These are phyloP conservation scores for Sclerotinia minor DNA, from an alignment of 2,329 filamentous ascomycete species.

Conservation along the genomic window DNA sequence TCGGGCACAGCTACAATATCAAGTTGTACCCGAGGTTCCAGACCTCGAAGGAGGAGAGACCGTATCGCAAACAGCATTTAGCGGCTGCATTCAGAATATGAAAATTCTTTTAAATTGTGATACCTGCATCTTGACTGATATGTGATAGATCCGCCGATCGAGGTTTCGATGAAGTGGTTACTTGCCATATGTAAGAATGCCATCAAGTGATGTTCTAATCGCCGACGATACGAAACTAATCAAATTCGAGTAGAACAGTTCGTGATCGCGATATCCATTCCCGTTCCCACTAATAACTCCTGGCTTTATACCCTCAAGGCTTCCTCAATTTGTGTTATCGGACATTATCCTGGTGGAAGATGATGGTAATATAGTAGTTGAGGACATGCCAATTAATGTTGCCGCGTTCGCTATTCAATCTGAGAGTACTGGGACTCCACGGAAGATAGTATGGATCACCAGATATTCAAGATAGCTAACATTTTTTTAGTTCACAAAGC, in stretches of 20 bases:
- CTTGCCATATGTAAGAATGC: slow-evolving; percentile 54
- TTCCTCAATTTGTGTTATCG: slow-evolving; percentile 61
- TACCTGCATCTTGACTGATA: not conserved
- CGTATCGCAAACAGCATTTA: slow-evolving; percentile 38
- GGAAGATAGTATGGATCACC: not conserved
- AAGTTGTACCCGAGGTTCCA: slow-evolving; percentile 45
- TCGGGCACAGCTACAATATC: slow-evolving; percentile 49
- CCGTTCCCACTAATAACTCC: slow-evolving; percentile 44
- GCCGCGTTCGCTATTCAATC: slow-evolving; percentile 51
- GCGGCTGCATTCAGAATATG: slow-evolving; percentile 35
- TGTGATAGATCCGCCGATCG: slow-evolving; percentile 30
- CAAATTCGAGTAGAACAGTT: slow-evolving; percentile 43
- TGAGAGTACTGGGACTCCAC: slow-evolving; percentile 38
- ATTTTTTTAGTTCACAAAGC: slow-evolving; percentile 50
- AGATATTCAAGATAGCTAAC: not conserved
- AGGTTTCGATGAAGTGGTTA: slow-evolving; percentile 56
- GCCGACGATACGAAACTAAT: slow-evolving; percentile 9
- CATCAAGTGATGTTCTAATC: slow-evolving; percentile 18
- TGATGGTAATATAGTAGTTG: slow-evolving; percentile 61
- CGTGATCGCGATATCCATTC: slow-evolving; percentile 42
- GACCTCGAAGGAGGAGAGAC: slow-evolving; percentile 33
- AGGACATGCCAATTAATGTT: slow-evolving; percentile 53
- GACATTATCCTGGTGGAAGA: slow-evolving; percentile 66
- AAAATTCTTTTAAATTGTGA: not conserved
- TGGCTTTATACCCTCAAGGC: slow-evolving; percentile 61